Base-by-base conservation (phyloP, 2,329 filamentous ascomycete species). In the Pseudogymnoascus sp. region DNA sequence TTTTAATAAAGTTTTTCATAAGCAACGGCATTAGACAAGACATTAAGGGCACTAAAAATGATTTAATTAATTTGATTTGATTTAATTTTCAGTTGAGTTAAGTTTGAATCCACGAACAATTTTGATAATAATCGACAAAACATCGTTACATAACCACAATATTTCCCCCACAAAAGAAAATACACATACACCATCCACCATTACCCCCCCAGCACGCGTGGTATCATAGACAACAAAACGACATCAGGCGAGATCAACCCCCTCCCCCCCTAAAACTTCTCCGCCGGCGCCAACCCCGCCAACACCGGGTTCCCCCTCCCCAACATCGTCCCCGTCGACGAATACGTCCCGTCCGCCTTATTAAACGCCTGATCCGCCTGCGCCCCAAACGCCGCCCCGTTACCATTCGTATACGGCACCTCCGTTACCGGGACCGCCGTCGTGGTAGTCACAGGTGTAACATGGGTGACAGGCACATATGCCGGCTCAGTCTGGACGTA, bases 301-400 rank as follows among this genome's bases (percentile, higher is more conserved):
- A 54, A 31, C n/a, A 54, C 26, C n/a, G 47, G 47, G 47, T 54
- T 54, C 14, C 26, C 26, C n/a, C 26, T 31, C 26, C 47, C 47
- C 26, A 54, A 18, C 47, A 54, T 3, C 26, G 47, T 54, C 8
- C 47, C 47, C n/a, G 26, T 31, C 0, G 7, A 3, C 47, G 14
- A 16, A 10, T 54, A 54, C 5, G 2, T n/a, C 10, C 26, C 26
- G 4, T 31, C 26, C 18, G 47, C 47, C 26, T 31, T 34, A 16
- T 54, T 54, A 31, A 54, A 54, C 26, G 47, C 47, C 47, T 54
- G 47, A 54, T 54, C 47, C 26, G 47, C 47, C 47, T 54, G 47
- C 47, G 3, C 4, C 8, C 47, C 47, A 18, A 54, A 54, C 26
- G 47, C 26, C n/a, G 26, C 47, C 3, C 47, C 47, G 3, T 54